A percentile compares a stretch with the other conserved stretches of the same genome.
These are phyloP conservation scores for Plantago coronopus DNA, from an alignment of 305 asterid species.

Conservation along the genomic window DNA sequence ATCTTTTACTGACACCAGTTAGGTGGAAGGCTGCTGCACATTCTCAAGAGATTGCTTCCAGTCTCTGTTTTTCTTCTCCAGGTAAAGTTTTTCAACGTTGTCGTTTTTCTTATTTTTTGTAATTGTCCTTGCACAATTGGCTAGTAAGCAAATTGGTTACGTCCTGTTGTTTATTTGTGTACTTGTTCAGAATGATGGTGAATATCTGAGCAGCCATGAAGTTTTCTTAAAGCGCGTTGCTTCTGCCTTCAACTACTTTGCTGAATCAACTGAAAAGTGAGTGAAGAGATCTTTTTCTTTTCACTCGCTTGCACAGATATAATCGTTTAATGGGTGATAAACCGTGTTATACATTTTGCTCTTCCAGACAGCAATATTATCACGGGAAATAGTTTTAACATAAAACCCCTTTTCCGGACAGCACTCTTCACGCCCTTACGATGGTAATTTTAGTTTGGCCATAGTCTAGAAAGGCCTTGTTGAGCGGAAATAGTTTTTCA, in stretches of 20 bases:
- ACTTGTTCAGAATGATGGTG: constrained; percentile 83
- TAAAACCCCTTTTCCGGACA: not conserved
- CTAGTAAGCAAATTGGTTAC: constrained; percentile 12
- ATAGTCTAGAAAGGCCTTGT: no score
- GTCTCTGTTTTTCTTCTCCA: constrained; percentile 94
- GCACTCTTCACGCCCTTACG: not conserved
- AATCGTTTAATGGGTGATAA: not conserved
- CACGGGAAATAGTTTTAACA: constrained; percentile 10
- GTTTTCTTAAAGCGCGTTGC: constrained; percentile 83
- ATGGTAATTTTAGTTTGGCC: no score
- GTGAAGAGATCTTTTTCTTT: constrained; percentile 25
- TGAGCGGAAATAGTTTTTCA: no score
- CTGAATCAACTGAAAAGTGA: constrained; percentile 91
- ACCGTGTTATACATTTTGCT: not conserved
- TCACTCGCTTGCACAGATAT: constrained; percentile 1
- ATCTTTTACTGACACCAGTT: constrained; percentile 44
- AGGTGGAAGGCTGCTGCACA: constrained; percentile 84
- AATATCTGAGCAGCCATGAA: constrained; percentile 85
- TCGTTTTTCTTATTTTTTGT: constrained; percentile 3
- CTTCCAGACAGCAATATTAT: no score
- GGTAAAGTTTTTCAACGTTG: constrained; percentile 40
- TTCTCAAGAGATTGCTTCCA: constrained; percentile 87
- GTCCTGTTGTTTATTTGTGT: constrained; percentile 22
- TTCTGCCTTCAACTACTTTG: constrained; percentile 81
- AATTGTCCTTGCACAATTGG: constrained; percentile 10